Evolutionary conservation across 179 eudicot species (phyloP), one percentile per base, ranked within the genome.

Genomic region (Silene coronaria): DNA sequence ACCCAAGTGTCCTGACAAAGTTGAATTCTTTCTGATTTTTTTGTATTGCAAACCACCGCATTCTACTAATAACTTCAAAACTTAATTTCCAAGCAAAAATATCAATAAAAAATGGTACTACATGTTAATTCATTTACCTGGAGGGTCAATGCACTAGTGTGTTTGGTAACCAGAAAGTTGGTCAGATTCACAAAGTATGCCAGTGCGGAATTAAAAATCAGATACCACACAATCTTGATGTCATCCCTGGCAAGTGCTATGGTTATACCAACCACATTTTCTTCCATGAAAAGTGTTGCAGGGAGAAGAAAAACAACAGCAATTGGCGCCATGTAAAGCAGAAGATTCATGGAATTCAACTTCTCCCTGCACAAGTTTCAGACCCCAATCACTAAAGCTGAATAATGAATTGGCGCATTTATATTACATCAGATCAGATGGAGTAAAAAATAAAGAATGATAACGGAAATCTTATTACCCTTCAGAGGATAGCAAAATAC

Each of bases 81-180:
- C 5, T 11, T 61, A 63, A 61, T 5, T 65, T 30, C 24, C 2
- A 13, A 7, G 34, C 71, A 46, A 36, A 16, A 45, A 45, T 28
- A 57, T 48, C 64, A 3, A 67, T 68, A 48, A 28, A 68, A 38
- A 8, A 74, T 24, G 22, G 58, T 4, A 71, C 10, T 2, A 73
- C 19, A 67, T 34, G 26, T 13, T 55, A 46, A 48, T 23, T 65
- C 17, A n/a, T 80, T 67, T 86, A 90, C 97, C 93, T 92, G 97
- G 67, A 92, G 97, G 66, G 97, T 92, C 80, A 90, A 84, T 70
- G 97, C 92, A 80, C 96, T 92, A 67, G 97, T 92, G 83, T 91
- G 96, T 76, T 92, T 92, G 26, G 96, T 91, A 86, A 92, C 97
- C 88, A 92, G 77, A 85, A 92, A 92, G 79, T 92, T 92, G 75